These are phyloP conservation scores for Avicennia marina DNA, from an alignment of 257 asterid genomes.

Conservation along the genomic window DNA sequence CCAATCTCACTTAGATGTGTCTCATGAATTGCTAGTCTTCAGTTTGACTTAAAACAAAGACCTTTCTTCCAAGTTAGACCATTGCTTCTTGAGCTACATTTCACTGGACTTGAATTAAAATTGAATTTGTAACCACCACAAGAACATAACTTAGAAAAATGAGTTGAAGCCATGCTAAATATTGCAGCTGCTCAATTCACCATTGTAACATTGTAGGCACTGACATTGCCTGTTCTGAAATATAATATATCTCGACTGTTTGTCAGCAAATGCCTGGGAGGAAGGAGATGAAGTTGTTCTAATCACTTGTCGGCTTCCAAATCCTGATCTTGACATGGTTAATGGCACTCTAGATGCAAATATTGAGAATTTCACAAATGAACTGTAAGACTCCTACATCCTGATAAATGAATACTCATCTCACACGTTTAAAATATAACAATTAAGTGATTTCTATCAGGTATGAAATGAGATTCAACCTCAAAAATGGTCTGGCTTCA, in stretches of 20 bases:
- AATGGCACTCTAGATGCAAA: constrained; percentile 56
- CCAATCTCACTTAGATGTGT: too few species aligned
- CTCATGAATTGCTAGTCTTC: not conserved
- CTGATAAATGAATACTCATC: not conserved
- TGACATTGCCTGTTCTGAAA: not conserved
- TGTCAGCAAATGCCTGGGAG: constrained; percentile 98
- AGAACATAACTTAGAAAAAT: too few species aligned
- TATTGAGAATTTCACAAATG: constrained; percentile 67
- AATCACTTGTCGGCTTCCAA: constrained; percentile 75
- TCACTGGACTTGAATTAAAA: too few species aligned
- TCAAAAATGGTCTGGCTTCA: constrained; percentile 77
- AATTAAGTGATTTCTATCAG: constrained; percentile 31
- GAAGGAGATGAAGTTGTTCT: constrained; percentile 97
- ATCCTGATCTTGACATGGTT: constrained; percentile 73
- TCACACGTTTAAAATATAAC: not conserved
- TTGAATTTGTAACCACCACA: too few species aligned
- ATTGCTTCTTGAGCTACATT: too few species aligned
- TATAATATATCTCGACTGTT: not conserved
- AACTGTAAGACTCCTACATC: constrained; percentile 54
- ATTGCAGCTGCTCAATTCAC: too few species aligned
- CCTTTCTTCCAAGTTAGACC: too few species aligned
- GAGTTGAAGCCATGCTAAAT: too few species aligned
- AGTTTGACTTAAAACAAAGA: not conserved
- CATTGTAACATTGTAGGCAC: not conserved
- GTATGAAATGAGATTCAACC: constrained; percentile 95